Evolutionary conservation across 2,329 filamentous ascomycete genomes (phyloP), one percentile per base, ranked within the genome.

Genomic region (Fusarium floridanum): DNA sequence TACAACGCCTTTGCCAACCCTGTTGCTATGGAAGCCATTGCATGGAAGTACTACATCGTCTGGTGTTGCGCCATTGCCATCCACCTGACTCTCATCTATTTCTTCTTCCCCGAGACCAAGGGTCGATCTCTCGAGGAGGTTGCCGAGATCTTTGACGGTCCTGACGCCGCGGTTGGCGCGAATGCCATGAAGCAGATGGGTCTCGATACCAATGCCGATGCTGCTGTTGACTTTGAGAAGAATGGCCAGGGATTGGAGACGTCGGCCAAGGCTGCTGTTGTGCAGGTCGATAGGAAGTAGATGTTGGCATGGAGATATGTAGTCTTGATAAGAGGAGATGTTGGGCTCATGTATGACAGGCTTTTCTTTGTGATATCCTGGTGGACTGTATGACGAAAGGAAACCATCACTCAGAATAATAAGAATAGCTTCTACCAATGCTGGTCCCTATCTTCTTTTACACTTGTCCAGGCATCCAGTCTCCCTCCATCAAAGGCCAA

Each of bases 31-130:
- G 81, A 83, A 0, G 77, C 78, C 0, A 83, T 86, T 32, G 75
- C 72, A 0, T 86, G 85, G 85, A 84, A 82, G 65, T 86, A 84
- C 64, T 86, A 86, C 63, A 83, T 85, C 10, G 83, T 86, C 4
- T 85, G 84, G 73, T 83, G 84, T n/a, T 83, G 79, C 0, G 76
- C 80, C 0, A 67, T 82, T 17, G 72, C 71, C 2, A 22, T 77
- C 0, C 71, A 77, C 37, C 2, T 78, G 12, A 68, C 39, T 0
- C 8, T 79, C 8, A 78, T 78, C 4, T 88, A 50, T 7, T 76
- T 79, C 70, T 78, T 77, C 70, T 77, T 78, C 45, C 76, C 76
- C 0, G 76, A 78, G 24, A 78, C 76, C 0, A 78, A 78, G 63
- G 76, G 76, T 0, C 68, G 69, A 29, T 75, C 72, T 1, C 73